phyloP scores from a whole-genome alignment of 1,284 basidiomycete genomes.

The Somion occarium region DNA sequence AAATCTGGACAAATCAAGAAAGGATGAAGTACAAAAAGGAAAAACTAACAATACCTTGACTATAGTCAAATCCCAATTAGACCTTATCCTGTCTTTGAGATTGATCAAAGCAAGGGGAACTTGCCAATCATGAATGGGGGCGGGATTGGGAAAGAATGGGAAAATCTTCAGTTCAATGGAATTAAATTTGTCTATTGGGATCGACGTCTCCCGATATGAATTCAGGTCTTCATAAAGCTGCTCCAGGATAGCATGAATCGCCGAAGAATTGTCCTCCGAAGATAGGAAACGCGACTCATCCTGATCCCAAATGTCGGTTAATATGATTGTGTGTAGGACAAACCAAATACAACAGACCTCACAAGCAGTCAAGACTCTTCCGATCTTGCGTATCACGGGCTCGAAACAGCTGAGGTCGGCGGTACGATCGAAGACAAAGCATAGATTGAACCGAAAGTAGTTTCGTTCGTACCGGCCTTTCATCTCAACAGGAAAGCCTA shows the following conservation, averaged over 20 bases:
- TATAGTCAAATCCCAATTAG: constrained; percentile 97
- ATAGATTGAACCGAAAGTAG: constrained; percentile 93
- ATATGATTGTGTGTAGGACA: constrained; percentile 3
- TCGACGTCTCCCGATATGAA: constrained; percentile 93
- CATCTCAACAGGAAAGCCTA: constrained; percentile 85
- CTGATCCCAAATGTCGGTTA: constrained; percentile 35
- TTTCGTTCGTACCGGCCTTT: constrained; percentile 72
- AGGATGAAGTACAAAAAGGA: constrained; percentile 6
- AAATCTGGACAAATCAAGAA: constrained; percentile 45
- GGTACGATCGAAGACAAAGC: constrained; percentile 90
- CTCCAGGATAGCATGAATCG: constrained; percentile 86
- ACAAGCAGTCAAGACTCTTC: constrained; percentile 79
- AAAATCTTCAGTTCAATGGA: constrained; percentile 95
- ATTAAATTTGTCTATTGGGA: constrained; percentile 84
- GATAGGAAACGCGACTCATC: constrained; percentile 90
- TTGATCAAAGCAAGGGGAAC: constrained; percentile 91
- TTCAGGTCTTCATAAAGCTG: constrained; percentile 97
- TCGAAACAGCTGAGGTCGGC: constrained; percentile 95
- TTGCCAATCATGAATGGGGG: constrained; percentile 88
- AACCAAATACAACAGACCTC: constrained; percentile 57
- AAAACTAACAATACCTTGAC: constrained; percentile 51
- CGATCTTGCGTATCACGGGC: constrained; percentile 92
- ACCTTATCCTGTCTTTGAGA: constrained; percentile 74
- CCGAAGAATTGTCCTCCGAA: constrained; percentile 60
- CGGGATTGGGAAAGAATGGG: constrained; percentile 94